Conservation (phyloP, 208 protist genomes). For the Wallacemonas sp. region DNA sequence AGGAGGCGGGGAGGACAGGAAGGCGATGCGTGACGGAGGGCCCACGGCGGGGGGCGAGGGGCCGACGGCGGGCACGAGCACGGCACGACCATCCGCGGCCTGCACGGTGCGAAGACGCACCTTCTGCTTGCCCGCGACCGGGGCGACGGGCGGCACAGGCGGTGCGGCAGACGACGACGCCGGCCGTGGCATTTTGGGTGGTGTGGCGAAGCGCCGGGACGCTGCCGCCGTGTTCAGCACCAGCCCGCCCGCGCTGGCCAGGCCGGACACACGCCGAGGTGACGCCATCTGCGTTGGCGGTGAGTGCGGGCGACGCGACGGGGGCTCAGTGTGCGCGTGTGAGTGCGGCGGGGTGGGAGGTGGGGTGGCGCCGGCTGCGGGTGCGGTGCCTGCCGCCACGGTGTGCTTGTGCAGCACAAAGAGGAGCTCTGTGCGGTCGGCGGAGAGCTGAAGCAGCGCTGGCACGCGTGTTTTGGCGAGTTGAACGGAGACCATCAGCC, state of each 20-base stretch:
- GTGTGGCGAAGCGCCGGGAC: conserved; percentile 3
- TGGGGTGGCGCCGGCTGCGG: no score
- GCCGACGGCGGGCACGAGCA: conserved; percentile 17
- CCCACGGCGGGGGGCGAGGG: not conserved
- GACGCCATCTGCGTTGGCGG: no score
- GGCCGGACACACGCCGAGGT: no score
- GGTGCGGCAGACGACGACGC: no score
- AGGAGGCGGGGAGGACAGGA: no score
- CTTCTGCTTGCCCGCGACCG: not conserved
- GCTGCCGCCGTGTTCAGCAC: conserved; percentile 11
- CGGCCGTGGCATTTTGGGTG: not conserved
- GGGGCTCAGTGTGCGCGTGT: no score
- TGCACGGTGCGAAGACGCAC: not conserved
- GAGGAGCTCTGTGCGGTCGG: conserved; percentile 43
- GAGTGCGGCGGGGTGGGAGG: no score
- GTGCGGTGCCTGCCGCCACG: not conserved
- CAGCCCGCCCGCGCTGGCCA: not conserved
- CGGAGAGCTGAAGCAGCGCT: conserved; percentile 35
- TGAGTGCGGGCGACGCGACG: no score
- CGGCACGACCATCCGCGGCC: not conserved
- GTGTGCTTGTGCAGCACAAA: conserved; percentile 34
- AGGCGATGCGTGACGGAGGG: not conserved
- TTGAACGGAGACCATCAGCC: conserved; percentile 32
- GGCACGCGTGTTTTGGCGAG: conserved; percentile 29
- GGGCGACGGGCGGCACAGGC: no score